A percentile compares a stretch with the other conserved stretches of the same genome.
phyloP scores from a whole-genome alignment of 2,329 filamentous ascomycete species.

The Talaromyces sp. region DNA sequence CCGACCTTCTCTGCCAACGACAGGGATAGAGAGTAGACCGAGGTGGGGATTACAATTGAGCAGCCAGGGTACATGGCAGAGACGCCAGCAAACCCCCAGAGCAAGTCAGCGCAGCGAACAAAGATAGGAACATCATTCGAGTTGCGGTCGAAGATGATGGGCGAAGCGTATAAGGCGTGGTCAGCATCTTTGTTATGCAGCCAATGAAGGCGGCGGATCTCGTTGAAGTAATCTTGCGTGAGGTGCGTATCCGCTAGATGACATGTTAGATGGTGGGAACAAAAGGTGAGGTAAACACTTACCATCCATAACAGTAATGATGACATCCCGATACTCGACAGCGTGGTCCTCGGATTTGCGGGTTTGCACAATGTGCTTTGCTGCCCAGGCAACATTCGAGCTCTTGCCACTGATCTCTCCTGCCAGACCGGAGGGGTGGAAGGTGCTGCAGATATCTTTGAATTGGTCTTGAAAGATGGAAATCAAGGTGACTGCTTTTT shows the following conservation, averaged over 20 bases:
- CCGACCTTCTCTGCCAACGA: slow-evolving; percentile 63
- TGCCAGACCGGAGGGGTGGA: slow-evolving; percentile 61
- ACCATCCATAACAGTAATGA: slow-evolving; percentile 71
- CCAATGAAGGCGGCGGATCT: slow-evolving; percentile 60
- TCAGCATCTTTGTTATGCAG: slow-evolving; percentile 34
- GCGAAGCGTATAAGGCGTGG: slow-evolving; percentile 62
- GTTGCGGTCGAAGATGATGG: slow-evolving; percentile 71
- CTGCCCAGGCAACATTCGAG: slow-evolving; percentile 69
- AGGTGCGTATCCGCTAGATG: slow-evolving; percentile 55
- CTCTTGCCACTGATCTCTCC: slow-evolving; percentile 69
- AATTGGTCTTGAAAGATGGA: slow-evolving; percentile 61
- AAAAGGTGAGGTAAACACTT: slow-evolving; percentile 14
- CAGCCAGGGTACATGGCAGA: slow-evolving; percentile 63
- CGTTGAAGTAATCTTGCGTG: slow-evolving; percentile 61
- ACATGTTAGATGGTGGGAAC: background rate
- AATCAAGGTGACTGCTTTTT: slow-evolving; percentile 60
- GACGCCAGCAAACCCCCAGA: slow-evolving; percentile 67
- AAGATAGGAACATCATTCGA: slow-evolving; percentile 62
- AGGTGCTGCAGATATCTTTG: slow-evolving; percentile 60
- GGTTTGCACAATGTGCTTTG: slow-evolving; percentile 28
- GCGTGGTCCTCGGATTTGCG: slow-evolving; percentile 18
- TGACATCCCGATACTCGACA: slow-evolving; percentile 49
- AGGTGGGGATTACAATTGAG: slow-evolving; percentile 63
- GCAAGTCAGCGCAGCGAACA: slow-evolving; percentile 65
- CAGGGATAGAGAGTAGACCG: slow-evolving; percentile 67